Evolutionary conservation across 139 green algal species (phyloP), one percentile per base, ranked within the genome.

Genomic region (Deuterostichococcus epilithicus): DNA sequence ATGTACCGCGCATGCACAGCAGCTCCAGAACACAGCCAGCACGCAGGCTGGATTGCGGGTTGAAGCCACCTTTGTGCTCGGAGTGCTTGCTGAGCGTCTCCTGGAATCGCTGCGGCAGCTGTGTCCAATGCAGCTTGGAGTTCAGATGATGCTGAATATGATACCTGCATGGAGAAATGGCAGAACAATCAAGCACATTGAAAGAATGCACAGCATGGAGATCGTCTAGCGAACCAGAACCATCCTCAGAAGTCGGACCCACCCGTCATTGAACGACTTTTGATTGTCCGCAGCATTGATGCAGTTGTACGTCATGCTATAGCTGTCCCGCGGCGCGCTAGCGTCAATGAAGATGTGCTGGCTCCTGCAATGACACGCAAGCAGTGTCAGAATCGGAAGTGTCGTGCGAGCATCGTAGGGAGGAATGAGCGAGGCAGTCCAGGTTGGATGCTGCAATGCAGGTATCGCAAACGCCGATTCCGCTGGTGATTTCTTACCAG

Each of bases 91-190:
- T 71, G 67, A 96, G 67, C 1, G 83, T 88, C 5, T 86, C 71
- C 10, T 90, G 69, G 70, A 96, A 92, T 20, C 69, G 65, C 26
- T 38, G 33, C 1, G 92, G 91, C 47, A 97, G 74, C 80, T 94
- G 83, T 5, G 72, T 88, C 94, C 94, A 98, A 80, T 98, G 94
- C 34, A 90, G 47, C 65, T 69, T 42, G 20, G 85, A 91, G 79
- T 97, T 97, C 65, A 88, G 78, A 78, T 98, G 94, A 80, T 98
- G 94, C 36, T 94, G 66, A 22, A 94, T 82, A 81, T 98, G 94
- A 82, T 97, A 97, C n/a, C 10, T 8, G 20, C 63, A 70, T 37
- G 10, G 20, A 30, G 63, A 34, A 8, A 37, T 70, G 42, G 42
- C 8, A 8, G 42, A 52, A 13, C 10, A 52, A 52, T 23, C 42